These are phyloP conservation scores for Eragrostis tef DNA, from an alignment of 202 grass and related monocot species.

Conservation along the genomic window DNA sequence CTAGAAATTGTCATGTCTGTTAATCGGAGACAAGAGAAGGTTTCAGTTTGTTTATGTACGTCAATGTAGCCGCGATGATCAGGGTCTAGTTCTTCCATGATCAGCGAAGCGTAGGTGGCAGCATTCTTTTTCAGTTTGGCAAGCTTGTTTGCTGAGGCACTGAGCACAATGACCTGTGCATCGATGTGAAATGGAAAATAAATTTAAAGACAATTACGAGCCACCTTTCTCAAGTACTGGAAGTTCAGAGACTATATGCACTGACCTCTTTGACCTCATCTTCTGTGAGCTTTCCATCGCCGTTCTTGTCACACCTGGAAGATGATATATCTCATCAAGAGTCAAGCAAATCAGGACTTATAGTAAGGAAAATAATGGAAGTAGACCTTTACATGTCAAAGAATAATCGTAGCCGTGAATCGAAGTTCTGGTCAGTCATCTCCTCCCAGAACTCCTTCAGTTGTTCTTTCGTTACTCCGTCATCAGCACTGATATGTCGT, in stretches of 20 bases:
- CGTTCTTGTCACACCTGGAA: constrained; percentile 94
- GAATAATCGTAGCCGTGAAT: constrained; percentile 82
- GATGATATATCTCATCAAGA: constrained; percentile 28
- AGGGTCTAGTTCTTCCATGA: constrained; percentile 97
- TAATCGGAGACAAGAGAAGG: constrained; percentile 4
- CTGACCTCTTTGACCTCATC: constrained; percentile 96
- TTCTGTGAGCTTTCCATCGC: constrained; percentile 90
- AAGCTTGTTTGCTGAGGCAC: constrained; percentile 90
- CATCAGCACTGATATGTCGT: constrained; percentile 56
- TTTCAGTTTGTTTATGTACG: constrained; percentile 39
- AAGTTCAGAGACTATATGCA: no score
- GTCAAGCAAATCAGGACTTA: not conserved
- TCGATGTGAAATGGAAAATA: no score
- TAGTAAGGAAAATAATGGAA: constrained; percentile 16
- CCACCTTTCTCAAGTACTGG: no score
- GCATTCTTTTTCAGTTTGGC: constrained; percentile 84
- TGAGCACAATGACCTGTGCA: constrained; percentile 83
- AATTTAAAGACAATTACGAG: no score
- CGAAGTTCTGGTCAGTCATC: constrained; percentile 91
- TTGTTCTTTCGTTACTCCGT: constrained; percentile 73
- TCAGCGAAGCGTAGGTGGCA: constrained; percentile 77
- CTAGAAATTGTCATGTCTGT: not conserved
- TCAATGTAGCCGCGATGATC: constrained; percentile 85
- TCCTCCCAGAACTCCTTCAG: constrained; percentile 91
- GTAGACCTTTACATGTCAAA: constrained; percentile 82